Conservation (phyloP, 2,329 filamentous ascomycete species). For the Colletotrichum chrysophilum region DNA sequence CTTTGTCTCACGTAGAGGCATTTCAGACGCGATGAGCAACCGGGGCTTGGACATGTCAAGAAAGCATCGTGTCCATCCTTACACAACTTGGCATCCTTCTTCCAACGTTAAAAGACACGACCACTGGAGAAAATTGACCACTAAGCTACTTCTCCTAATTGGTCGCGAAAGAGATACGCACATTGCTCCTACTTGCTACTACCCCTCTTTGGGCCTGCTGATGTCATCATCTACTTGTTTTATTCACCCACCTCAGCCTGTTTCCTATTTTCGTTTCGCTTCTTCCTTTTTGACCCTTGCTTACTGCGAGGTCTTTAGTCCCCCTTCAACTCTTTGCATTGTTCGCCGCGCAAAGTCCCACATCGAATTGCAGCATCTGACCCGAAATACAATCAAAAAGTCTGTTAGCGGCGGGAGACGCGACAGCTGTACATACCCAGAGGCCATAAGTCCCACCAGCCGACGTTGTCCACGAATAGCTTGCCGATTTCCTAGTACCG, state of each 20-base stretch:
- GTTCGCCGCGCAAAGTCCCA: not conserved
- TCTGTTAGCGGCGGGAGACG: not conserved
- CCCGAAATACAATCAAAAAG: not conserved
- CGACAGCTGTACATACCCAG: not conserved
- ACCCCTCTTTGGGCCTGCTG: not conserved
- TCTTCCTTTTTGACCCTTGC: not conserved
- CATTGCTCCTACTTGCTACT: not conserved
- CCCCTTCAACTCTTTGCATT: not conserved
- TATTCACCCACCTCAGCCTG: not conserved
- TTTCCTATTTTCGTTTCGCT: fast-evolving
- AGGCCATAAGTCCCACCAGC: not conserved
- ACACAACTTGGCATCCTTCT: not conserved
- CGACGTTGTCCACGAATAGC: not conserved
- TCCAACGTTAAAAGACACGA: not conserved
- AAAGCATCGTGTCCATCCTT: not conserved
- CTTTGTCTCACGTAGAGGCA: not conserved
- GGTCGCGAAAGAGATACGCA: not conserved
- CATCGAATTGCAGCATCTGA: not conserved
- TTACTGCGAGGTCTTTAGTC: not conserved
- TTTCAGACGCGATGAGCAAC: not conserved
- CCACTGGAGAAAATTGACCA: too few species aligned
- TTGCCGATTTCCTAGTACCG: not conserved
- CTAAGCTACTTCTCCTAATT: not conserved
- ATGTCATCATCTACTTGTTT: not conserved
- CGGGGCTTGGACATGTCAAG: not conserved